Evolutionary conservation across 2,329 filamentous ascomycete species (phyloP).

Genomic region (Sordariomycetes sp.): DNA sequence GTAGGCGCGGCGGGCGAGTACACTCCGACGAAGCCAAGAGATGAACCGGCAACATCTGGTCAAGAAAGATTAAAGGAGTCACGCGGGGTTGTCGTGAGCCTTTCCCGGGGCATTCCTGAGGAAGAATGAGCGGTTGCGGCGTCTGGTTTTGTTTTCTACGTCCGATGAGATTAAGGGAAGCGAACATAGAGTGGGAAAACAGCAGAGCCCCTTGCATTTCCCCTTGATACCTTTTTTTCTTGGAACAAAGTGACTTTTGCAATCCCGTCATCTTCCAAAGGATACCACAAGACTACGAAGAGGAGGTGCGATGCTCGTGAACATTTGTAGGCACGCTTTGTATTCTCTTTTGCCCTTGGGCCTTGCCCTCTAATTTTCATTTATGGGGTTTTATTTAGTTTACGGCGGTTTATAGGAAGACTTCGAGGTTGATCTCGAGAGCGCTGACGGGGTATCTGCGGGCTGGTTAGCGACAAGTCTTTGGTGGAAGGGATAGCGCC

Average conservation of each 20-base stretch:
- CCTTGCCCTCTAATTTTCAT: neutral
- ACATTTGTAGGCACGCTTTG: neutral
- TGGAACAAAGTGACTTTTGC: neutral
- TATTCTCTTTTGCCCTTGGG: neutral
- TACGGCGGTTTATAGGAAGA: constrained; percentile 54
- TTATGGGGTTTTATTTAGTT: constrained; percentile 6
- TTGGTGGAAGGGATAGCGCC: constrained; percentile 10
- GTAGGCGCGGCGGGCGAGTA: no score
- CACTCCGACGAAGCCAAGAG: no score
- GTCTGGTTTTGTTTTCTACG: neutral
- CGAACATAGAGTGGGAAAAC: neutral
- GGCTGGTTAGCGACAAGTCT: neutral
- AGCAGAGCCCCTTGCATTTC: neutral
- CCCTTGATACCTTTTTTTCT: neutral
- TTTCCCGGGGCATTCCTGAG: no score
- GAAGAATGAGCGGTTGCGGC: no score
- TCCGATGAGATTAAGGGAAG: neutral
- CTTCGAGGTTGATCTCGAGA: constrained; percentile 87
- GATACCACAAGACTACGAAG: neutral
- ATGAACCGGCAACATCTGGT: no score
- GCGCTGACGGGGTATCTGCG: constrained; percentile 78
- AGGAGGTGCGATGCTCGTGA: neutral
- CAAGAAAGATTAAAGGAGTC: no score
- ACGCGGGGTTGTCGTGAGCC: no score
- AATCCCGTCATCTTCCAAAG: neutral